Percentiles rank a stretch among this genome's conserved stretches.
Conservation (phyloP, 192 early-diverging fungal species). For the Coemansia biformis region DNA sequence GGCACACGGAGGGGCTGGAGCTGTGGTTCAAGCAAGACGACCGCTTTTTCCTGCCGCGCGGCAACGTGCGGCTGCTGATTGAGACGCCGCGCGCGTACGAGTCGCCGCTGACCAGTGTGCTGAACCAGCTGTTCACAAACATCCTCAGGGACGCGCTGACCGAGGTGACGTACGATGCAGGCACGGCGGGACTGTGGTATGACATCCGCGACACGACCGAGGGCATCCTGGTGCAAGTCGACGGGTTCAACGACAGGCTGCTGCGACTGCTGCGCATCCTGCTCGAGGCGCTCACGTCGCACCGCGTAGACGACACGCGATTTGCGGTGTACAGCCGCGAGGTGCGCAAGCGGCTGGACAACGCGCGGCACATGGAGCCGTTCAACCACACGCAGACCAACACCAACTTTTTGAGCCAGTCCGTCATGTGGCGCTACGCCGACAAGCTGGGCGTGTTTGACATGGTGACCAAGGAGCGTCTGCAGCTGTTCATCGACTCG, state of each 20-base stretch:
- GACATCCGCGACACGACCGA: constrained; percentile 65
- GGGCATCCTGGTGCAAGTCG: constrained; percentile 64
- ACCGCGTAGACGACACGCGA: constrained; percentile 60
- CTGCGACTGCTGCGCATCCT: constrained; percentile 64
- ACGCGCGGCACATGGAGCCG: constrained; percentile 73
- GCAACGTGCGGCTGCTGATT: constrained; percentile 66
- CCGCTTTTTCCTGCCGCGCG: constrained; percentile 86
- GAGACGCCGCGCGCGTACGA: constrained; percentile 72
- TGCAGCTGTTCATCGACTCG: constrained; percentile 70
- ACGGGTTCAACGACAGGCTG: constrained; percentile 89
- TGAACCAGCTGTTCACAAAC: constrained; percentile 66
- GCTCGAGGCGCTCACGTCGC: constrained; percentile 59
- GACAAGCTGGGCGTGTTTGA: constrained; percentile 73
- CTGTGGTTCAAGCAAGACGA: constrained; percentile 97
- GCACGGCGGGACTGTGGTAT: constrained; percentile 79
- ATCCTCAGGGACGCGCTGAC: constrained; percentile 78
- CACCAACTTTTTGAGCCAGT: constrained; percentile 68
- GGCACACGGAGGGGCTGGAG: constrained; percentile 38
- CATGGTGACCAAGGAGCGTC: constrained; percentile 62
- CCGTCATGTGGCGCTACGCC: constrained; percentile 69
- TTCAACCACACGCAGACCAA: constrained; percentile 75
- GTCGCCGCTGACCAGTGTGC: constrained; percentile 66
- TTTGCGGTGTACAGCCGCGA: constrained; percentile 82
- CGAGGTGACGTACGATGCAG: constrained; percentile 86
- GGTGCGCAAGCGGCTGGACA: constrained; percentile 66